Conservation (phyloP, 805 yeast genomes). For the Starmera amethionina region DNA sequence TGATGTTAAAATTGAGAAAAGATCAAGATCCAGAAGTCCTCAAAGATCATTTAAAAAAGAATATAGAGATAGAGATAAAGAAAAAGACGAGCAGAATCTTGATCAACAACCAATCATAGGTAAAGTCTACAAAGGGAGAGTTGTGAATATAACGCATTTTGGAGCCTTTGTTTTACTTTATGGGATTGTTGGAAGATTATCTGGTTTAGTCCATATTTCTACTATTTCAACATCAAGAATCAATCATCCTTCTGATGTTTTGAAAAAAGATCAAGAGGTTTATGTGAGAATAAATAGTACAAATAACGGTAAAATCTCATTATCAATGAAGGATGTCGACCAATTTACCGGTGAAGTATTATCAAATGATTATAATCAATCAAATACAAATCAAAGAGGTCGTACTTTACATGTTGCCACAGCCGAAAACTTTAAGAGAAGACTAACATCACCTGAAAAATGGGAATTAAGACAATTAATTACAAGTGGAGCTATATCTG, state of each 20-base stretch:
- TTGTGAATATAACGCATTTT: conserved; percentile 49
- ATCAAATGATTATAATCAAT: background rate
- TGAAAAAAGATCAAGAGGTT: conserved; percentile 49
- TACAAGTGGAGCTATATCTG: conserved; percentile 64
- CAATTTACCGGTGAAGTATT: conserved; percentile 50
- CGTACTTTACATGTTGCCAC: conserved; percentile 8
- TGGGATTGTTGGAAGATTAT: conserved; percentile 25
- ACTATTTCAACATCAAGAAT: conserved; percentile 46
- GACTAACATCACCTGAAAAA: conserved; percentile 75
- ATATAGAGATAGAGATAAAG: conserved; percentile 6
- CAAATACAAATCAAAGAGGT: conserved; percentile 4
- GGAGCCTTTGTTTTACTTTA: conserved; percentile 69
- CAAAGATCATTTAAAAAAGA: conserved; percentile 4
- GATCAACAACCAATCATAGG: conserved; percentile 29
- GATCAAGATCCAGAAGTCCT: conserved; percentile 7
- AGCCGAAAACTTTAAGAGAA: conserved; percentile 20
- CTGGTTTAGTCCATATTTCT: conserved; percentile 74
- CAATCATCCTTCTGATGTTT: conserved; percentile 47
- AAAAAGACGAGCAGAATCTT: conserved; percentile 1
- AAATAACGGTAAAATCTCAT: conserved; percentile 39
- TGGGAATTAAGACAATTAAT: conserved; percentile 86
- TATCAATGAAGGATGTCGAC: conserved; percentile 65
- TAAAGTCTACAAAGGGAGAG: conserved; percentile 48
- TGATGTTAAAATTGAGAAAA: conserved; percentile 3
- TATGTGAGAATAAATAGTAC: conserved; percentile 47